A percentile compares a stretch with the other conserved stretches of the same genome.
These are phyloP conservation scores for Alternaria ethzedia DNA, from an alignment of 2,329 filamentous ascomycete species.

Conservation along the genomic window DNA sequence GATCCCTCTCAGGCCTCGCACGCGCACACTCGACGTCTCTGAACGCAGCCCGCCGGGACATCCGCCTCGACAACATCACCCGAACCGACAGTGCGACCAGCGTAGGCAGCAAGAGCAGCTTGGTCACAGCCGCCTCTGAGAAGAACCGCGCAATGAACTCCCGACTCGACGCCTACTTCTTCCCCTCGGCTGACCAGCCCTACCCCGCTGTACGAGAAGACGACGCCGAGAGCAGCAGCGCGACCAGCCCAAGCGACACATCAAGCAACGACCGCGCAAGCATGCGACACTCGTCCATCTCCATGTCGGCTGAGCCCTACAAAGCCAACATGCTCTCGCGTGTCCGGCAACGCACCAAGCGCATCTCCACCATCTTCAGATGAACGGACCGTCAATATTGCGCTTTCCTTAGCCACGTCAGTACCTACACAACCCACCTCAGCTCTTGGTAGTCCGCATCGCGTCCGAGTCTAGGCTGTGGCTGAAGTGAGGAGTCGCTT, in stretches of 20 bases:
- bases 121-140: constrained; percentile 45
- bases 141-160: constrained; percentile 50
- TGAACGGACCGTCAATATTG: constrained; percentile 18
- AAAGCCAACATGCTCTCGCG: constrained; percentile 43
- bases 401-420: constrained; percentile 17
- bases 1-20: constrained; percentile 47
- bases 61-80: constrained; percentile 45
- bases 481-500: constrained; percentile 11
- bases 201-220: constrained; percentile 38
- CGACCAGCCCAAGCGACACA: constrained; percentile 43
- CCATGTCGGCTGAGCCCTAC: constrained; percentile 35
- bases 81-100: constrained; percentile 47
- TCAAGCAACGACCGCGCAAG: constrained; percentile 42
- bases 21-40: constrained; percentile 49
- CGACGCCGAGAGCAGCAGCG: constrained; percentile 36
- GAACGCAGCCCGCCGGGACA: constrained; percentile 45
- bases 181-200: constrained; percentile 32
- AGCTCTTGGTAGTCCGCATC: constrained; percentile 17
- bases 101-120: constrained; percentile 41
- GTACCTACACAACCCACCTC: constrained; percentile 24
- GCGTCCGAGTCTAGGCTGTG: constrained; percentile 29
- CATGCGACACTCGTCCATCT: constrained; percentile 39
- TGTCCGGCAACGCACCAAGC: constrained; percentile 45
- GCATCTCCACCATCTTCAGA: constrained; percentile 47
- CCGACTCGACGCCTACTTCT: constrained; percentile 49